Percentiles rank a stretch among this genome's conserved stretches.
Conservation (phyloP, 495 filamentous ascomycete genomes). For the Lasiosphaeria miniovina region DNA sequence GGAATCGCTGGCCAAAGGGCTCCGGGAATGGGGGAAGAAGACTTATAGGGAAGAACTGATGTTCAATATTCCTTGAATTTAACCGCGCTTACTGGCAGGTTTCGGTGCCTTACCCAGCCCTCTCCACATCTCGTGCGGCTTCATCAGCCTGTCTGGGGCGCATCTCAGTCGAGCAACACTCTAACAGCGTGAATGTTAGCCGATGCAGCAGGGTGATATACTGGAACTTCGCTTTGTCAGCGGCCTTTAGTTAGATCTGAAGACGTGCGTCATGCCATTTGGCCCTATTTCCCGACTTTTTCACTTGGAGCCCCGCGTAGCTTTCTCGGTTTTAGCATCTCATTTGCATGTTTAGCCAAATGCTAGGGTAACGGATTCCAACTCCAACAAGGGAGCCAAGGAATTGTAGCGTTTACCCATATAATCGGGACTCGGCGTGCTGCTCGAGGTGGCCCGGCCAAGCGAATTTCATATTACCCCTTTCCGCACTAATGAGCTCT, state of each 20-base stretch:
- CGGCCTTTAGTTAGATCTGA: neutral
- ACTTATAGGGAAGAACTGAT: too few relatives aligned
- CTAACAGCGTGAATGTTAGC: neutral
- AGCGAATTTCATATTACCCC: constrained; percentile 11
- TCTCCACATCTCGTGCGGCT: neutral
- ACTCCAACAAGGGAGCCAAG: constrained; percentile 8
- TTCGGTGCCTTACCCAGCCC: neutral
- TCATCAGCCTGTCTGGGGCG: neutral
- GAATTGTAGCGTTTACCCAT: constrained; percentile 10
- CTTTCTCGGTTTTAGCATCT: constrained; percentile 4
- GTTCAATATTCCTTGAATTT: neutral
- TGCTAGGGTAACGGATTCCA: constrained; percentile 3
- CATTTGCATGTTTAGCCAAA: constrained; percentile 10
- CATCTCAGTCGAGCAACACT: neutral
- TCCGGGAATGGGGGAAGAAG: too few relatives aligned
- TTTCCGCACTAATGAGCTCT: constrained; percentile 10
- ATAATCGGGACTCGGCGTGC: constrained; percentile 3
- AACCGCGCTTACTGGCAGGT: neutral
- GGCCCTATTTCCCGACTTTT: constrained; percentile 3
- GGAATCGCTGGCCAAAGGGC: too few relatives aligned
- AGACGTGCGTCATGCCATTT: constrained; percentile 1
- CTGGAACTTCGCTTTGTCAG: neutral
- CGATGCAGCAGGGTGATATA: neutral
- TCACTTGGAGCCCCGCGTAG: constrained; percentile 4
- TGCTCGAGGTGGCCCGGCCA: constrained; percentile 4